A percentile compares a stretch with the other conserved stretches of the same genome.
phyloP scores from a whole-genome alignment of 768 basidiomycete genomes.

The Lactarius pseudohatsudake region DNA sequence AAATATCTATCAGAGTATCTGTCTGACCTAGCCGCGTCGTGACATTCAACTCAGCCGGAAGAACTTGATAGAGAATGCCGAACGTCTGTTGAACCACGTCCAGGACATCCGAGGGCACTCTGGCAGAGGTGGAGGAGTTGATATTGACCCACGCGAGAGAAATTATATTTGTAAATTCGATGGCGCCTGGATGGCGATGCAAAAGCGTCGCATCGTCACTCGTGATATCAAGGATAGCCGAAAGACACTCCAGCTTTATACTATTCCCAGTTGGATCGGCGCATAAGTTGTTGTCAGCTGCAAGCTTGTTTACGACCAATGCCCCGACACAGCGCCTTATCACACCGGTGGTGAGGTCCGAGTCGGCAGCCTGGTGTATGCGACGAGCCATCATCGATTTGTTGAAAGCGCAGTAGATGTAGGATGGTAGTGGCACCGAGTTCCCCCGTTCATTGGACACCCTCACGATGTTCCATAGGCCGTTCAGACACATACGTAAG shows the following conservation, averaged over 20 bases:
- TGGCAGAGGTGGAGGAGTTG: fast-evolving
- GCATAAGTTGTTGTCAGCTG: not conserved
- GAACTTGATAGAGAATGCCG: fast-evolving
- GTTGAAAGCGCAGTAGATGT: too few relatives aligned
- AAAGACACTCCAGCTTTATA: not conserved
- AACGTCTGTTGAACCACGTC: not conserved
- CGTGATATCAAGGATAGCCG: not conserved
- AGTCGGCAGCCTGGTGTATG: too few relatives aligned
- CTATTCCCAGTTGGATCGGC: fast-evolving
- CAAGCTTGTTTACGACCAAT: not conserved
- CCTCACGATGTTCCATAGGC: too few relatives aligned
- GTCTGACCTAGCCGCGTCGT: not conserved
- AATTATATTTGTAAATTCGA: not conserved
- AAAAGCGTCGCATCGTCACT: not conserved
- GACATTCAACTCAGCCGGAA: not conserved
- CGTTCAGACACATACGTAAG: too few relatives aligned
- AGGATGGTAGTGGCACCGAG: too few relatives aligned
- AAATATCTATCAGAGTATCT: not conserved
- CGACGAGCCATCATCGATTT: too few relatives aligned
- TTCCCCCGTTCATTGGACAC: too few relatives aligned
- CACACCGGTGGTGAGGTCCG: too few relatives aligned
- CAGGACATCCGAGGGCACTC: not conserved
- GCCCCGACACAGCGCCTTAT: not conserved
- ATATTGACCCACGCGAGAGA: not conserved
- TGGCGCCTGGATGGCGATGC: not conserved